These are phyloP conservation scores for Lentinus tigrinus DNA, from an alignment of 768 basidiomycete species.

Conservation along the genomic window DNA sequence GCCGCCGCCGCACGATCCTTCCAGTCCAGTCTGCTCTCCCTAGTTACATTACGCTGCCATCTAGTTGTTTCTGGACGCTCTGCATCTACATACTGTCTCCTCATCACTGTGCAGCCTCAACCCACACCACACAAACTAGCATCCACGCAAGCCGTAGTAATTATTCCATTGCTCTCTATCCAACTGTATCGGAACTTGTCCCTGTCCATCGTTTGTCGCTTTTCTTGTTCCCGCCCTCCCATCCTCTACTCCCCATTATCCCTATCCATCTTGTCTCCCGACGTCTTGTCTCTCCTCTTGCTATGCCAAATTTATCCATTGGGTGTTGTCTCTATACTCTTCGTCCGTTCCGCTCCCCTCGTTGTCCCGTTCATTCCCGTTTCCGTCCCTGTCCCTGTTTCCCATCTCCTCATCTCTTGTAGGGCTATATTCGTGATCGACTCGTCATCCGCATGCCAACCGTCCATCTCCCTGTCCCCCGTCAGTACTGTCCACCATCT, in stretches of 20 bases:
- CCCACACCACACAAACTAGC: not conserved
- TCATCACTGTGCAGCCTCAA: not conserved
- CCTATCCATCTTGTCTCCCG: not conserved
- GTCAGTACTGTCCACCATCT: not conserved
- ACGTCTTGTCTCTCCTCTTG: not conserved
- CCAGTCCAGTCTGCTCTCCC: not conserved
- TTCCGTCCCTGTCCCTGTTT: too few species aligned
- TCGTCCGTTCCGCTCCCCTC: not conserved
- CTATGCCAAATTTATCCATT: slow-evolving; percentile 10
- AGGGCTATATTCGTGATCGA: slow-evolving; percentile 5
- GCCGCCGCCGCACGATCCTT: slow-evolving; percentile 9
- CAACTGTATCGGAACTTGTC: slow-evolving; percentile 16
- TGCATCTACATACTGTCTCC: slow-evolving; percentile 3
- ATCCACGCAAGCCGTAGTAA: not conserved
- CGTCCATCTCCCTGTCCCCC: too few species aligned
- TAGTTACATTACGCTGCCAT: slow-evolving; percentile 20
- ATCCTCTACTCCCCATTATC: not conserved
- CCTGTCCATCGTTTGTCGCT: slow-evolving; percentile 2
- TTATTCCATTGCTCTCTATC: slow-evolving; percentile 12
- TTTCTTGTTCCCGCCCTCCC: not conserved
- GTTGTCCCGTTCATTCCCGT: not conserved
- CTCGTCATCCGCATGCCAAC: not conserved
- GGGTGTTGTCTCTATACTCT: slow-evolving; percentile 11
- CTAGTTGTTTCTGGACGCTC: slow-evolving; percentile 17
- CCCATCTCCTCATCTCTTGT: slow-evolving; percentile 1